Percentiles rank a stretch among this genome's conserved stretches.
Conservation (phyloP, 2,329 filamentous ascomycete species). For the Fusarium sacchari region DNA sequence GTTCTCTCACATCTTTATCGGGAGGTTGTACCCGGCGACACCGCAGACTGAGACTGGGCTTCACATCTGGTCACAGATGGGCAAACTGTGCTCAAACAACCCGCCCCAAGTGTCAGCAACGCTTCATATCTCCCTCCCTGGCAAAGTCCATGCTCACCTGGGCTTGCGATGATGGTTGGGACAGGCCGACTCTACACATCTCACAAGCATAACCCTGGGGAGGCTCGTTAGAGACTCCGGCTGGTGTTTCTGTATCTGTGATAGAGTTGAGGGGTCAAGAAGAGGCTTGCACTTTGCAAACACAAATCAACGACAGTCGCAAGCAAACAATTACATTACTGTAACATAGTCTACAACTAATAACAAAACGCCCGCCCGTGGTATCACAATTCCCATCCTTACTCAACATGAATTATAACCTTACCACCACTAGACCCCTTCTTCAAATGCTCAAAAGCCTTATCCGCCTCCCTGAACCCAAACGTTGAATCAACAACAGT, state of each 20-base stretch:
- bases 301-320: too few relatives aligned
- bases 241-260: not conserved
- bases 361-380: not conserved
- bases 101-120: rapidly evolving
- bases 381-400: slow-evolving; percentile 9
- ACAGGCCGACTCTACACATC: not conserved
- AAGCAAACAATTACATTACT: not conserved
- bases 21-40: not conserved
- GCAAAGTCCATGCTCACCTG: not conserved
- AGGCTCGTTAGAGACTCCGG: not conserved
- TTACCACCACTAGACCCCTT: slow-evolving; percentile 69
- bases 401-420: slow-evolving; percentile 56
- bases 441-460: slow-evolving; percentile 69
- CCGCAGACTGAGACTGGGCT: not conserved
- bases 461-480: slow-evolving; percentile 63
- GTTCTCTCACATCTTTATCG: not conserved
- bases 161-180: not conserved
- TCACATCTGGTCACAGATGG: too few relatives aligned
- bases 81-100: not conserved
- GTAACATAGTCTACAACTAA: not conserved
- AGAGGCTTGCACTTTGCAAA: not conserved
- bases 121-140: not conserved
- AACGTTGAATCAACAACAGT: slow-evolving; percentile 65
- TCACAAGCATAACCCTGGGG: not conserved
- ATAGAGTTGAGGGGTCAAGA: too few relatives aligned